Evolutionary conservation across 352 stramenopile species (phyloP).

Genomic region (Phytophthora megakarya): DNA sequence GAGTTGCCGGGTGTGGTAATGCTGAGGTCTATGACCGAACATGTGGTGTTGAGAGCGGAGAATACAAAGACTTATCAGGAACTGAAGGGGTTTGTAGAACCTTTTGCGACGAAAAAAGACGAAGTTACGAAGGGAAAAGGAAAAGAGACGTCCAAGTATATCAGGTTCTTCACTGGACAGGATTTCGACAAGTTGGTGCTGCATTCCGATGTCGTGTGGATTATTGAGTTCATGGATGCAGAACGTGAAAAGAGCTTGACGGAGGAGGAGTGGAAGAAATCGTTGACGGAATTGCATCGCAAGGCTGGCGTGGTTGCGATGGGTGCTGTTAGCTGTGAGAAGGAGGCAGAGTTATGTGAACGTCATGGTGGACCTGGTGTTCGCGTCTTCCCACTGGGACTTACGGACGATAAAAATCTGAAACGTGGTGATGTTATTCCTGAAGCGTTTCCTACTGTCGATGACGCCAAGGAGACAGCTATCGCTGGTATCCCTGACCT

Average conservation of each 20-base stretch:
- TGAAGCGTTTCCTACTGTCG: constrained; percentile 49
- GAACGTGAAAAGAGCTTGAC: constrained; percentile 39
- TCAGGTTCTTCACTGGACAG: constrained; percentile 46
- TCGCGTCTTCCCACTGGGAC: constrained; percentile 54
- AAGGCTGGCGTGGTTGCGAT: constrained; percentile 67
- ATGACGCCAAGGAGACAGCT: constrained; percentile 51
- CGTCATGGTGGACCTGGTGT: constrained; percentile 53
- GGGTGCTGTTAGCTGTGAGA: constrained; percentile 56
- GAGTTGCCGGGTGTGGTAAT: constrained; percentile 55
- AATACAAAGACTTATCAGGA: constrained; percentile 64
- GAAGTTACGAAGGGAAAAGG: constrained; percentile 23
- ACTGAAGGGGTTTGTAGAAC: constrained; percentile 58
- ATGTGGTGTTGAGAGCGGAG: constrained; percentile 36
- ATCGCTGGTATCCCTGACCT: constrained; percentile 56
- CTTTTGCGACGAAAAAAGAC: constrained; percentile 38
- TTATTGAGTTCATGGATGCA: constrained; percentile 60
- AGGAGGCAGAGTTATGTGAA: constrained; percentile 53
- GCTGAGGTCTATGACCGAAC: constrained; percentile 43
- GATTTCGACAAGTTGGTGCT: constrained; percentile 63
- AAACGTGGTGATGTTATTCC: constrained; percentile 45
- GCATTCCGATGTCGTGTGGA: constrained; percentile 61
- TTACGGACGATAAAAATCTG: constrained; percentile 34
- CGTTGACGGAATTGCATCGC: constrained; percentile 52
- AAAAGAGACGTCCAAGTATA: constrained; percentile 18
- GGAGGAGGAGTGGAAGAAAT: constrained; percentile 54